A percentile compares a stretch with the other conserved stretches of the same genome.
Evolutionary conservation across 2,329 filamentous ascomycete species (phyloP).

Genomic region (Aspergillus sp.): DNA sequence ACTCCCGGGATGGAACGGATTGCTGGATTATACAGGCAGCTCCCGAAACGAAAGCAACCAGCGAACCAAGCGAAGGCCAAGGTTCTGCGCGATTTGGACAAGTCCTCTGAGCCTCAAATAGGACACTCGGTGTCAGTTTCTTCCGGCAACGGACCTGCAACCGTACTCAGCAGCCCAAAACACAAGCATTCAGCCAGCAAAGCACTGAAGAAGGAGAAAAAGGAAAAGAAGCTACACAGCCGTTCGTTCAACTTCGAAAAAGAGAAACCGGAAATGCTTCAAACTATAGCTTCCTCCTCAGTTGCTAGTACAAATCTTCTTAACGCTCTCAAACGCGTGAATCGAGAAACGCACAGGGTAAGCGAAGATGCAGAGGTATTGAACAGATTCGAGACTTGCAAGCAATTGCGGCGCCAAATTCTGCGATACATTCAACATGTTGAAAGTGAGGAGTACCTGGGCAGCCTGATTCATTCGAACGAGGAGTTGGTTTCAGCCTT

Average conservation of each 20-base stretch:
- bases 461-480: conserved; percentile 86
- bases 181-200: conserved; percentile 39
- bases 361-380: conserved; percentile 78
- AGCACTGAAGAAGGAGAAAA: conserved; percentile 42
- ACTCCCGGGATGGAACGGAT: conserved; percentile 78
- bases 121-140: conserved; percentile 42
- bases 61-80: conserved; percentile 76
- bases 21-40: conserved; percentile 71
- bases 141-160: conserved; percentile 39
- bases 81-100: conserved; percentile 76
- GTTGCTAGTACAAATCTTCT: conserved; percentile 88
- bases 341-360: conserved; percentile 82
- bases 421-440: conserved; percentile 90
- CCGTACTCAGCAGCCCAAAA: conserved; percentile 34
- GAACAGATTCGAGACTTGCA: conserved; percentile 80
- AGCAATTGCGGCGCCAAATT: conserved; percentile 78
- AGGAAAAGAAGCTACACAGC: conserved; percentile 48
- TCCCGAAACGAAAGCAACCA: conserved; percentile 68
- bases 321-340: conserved; percentile 85
- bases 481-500: conserved; percentile 92
- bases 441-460: conserved; percentile 87
- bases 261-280: conserved; percentile 84
- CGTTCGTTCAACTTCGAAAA: conserved; percentile 78
- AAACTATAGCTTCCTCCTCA: conserved; percentile 83
- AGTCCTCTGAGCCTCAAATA: conserved; percentile 38